Base-by-base conservation (phyloP, 306 rosid species). In the Pterocarpus santalinus region DNA sequence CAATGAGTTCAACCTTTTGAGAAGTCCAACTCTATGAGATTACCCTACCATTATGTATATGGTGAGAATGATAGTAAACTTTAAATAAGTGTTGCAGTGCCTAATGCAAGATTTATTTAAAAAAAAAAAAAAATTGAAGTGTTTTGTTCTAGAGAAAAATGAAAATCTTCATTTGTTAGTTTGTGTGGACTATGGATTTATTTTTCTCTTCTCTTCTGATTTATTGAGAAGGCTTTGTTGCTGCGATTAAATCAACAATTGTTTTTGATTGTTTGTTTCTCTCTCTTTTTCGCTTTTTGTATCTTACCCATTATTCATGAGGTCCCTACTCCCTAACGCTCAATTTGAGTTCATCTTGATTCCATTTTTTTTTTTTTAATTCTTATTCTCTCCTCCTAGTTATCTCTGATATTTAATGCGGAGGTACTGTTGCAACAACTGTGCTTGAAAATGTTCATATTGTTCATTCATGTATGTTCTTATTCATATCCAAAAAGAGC, bases 11-110 rank as follows among this genome's bases (percentile, higher is more conserved):
- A 46, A 34, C 62, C 80, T 62, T 17, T 76, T 51, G 73, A 17
- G 52, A 76, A 63, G 64, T 75, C 8, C 46, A 75, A 9, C 60
- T 49, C 73, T 46, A 66, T 63, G 60, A 47, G 64, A 64, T 64
- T 76, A 64, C 52, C 80, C 72, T 36, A 2, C 16, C 41, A 36
- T 28, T 22, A 47, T 69, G 41, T 46, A 12, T 69, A 46, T 6
- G 28, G 28, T 69, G 44, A 76, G 41, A 52, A 51, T 17, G 53
- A 8, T 51, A 65, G 65, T 65, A 57, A 32, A 46, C 12, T n/a
- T 44, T 34, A 61, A 65, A 39, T 28, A 9, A 44, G 9, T 57
- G 67, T 17, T 55, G 67, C 22, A 75, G 9, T n/a, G 33, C 32
- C 16, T 22, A 22, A 62, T 43, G 60, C 79, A 43, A 33, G 60